Evolutionary conservation across 495 filamentous ascomycete genomes (phyloP).

Genomic region (Tricharina praecox): DNA sequence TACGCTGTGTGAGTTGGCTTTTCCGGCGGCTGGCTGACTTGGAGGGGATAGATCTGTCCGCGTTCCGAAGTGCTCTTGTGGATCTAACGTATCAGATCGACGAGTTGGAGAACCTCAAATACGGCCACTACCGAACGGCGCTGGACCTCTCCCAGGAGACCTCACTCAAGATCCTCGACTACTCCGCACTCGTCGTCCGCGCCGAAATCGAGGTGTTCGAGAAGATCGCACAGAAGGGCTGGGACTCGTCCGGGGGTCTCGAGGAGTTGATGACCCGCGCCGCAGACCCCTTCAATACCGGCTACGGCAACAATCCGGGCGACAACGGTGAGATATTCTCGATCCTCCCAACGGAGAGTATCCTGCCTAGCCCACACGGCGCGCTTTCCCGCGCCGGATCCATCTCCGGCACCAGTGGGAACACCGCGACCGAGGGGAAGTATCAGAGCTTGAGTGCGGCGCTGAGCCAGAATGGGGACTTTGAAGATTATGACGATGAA

Average conservation of each 20-base stretch:
- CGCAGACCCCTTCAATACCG: conserved; percentile 42
- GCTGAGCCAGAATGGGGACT: conserved; percentile 17
- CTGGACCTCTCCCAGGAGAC: conserved; percentile 43
- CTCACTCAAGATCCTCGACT: conserved; percentile 39
- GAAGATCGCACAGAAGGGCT: conserved; percentile 44
- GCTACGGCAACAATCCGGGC: conserved; percentile 28
- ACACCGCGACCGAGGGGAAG: conserved; percentile 14
- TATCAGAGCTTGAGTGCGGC: conserved; percentile 21
- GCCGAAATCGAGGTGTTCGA: conserved; percentile 53
- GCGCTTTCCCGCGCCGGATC: conserved; percentile 19
- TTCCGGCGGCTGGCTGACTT: background rate
- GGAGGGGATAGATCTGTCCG: conserved; percentile 17
- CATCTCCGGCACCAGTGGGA: conserved; percentile 10
- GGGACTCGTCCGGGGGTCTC: conserved; percentile 42
- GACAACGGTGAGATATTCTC: conserved; percentile 25
- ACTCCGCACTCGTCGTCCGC: conserved; percentile 42
- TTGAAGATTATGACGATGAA: conserved; percentile 24
- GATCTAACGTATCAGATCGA: conserved; percentile 43
- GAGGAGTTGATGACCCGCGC: conserved; percentile 45
- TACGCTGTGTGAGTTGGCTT: conserved; percentile 17
- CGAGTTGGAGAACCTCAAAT: conserved; percentile 41
- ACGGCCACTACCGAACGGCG: conserved; percentile 38
- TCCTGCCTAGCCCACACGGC: conserved; percentile 24
- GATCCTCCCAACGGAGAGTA: conserved; percentile 25
- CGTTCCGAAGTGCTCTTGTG: conserved; percentile 33